Evolutionary conservation across 2,329 filamentous ascomycete genomes (phyloP).

Genomic region (Colletotrichum sp.): DNA sequence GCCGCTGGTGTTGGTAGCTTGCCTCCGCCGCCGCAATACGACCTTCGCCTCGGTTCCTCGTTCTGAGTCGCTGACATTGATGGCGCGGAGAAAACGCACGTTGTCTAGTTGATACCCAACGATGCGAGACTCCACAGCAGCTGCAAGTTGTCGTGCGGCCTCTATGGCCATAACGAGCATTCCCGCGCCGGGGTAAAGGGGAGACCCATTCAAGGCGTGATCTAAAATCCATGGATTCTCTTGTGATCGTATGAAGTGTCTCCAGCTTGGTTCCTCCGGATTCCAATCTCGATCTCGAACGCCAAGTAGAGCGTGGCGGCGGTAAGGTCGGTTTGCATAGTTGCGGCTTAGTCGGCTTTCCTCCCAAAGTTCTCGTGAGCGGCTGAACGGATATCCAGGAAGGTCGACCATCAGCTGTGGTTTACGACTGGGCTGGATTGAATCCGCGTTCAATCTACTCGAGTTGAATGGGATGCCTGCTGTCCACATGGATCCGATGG

Average conservation of each 20-base stretch:
- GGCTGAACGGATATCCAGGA: conserved; percentile 61
- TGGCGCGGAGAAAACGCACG: not conserved
- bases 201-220: conserved; percentile 49
- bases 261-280: conserved; percentile 50
- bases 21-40: conserved; percentile 6
- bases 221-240: conserved; percentile 59
- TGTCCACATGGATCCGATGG: not conserved
- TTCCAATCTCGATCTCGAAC: conserved; percentile 46
- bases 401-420: conserved; percentile 42
- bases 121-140: not conserved
- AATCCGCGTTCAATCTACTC: not conserved
- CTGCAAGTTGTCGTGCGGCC: conserved; percentile 41
- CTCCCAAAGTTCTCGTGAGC: conserved; percentile 55
- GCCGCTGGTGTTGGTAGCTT: not conserved
- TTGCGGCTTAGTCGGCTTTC: conserved; percentile 51
- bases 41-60: conserved; percentile 2
- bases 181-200: conserved; percentile 55
- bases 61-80: not conserved
- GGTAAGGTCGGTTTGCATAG: conserved; percentile 46
- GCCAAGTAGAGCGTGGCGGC: conserved; percentile 57
- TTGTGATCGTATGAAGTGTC: conserved; percentile 49
- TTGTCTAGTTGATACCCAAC: not conserved
- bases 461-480: not conserved
- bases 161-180: conserved; percentile 56
- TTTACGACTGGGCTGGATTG: not conserved